Evolutionary conservation across 1,139 yeast species (phyloP), one percentile per base, ranked within the genome.

Genomic region (Yamadazyma pseudoaaseri): DNA sequence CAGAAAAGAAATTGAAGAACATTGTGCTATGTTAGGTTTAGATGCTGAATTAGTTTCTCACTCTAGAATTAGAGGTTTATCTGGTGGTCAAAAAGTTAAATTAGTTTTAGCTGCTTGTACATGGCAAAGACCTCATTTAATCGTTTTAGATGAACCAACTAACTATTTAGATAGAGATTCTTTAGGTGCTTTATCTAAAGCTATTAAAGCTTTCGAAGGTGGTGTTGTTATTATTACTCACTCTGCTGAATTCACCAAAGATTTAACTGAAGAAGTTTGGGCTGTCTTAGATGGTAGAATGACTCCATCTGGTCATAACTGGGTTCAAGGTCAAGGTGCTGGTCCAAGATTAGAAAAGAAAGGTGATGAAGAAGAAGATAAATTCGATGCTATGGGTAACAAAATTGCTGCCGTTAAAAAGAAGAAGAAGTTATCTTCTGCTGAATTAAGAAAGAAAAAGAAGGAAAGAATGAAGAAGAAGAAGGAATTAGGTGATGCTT

Each of bases 381-480:
- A 89, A 76, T 90, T 92, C 76, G 98, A 92, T 76, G 98, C 97
- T 61, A 86, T 92, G 94, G 98, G 98, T 80, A 92, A 92, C 96
- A 92, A 92, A 94, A 81, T 92, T 73, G 90, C 87, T 58, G 75
- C 85, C 65, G 87, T 78, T 68, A 87, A 89, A 86, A 92, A 92
- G 94, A 90, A 86, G 84, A 79, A 79, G 73, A 92, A 90, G 86
- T 81, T 92, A 67, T 85, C 97, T 54, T 90, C 97, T 64, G 97
- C 98, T 53, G 98, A 92, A 75, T 80, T 92, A 70, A 86, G 98
- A 82, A 92, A 92, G 96, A 92, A 92, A 96, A 92, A 92, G 97
- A 92, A 92, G 96, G 98, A 92, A 79, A 89, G 98, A 83, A 90
- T 92, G 97, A 87, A 86, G 86, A 92, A 90, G 94, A 92, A 92